Base-by-base conservation (phyloP, 176 grass and related monocot genomes). In the Zoysia pacifica region DNA sequence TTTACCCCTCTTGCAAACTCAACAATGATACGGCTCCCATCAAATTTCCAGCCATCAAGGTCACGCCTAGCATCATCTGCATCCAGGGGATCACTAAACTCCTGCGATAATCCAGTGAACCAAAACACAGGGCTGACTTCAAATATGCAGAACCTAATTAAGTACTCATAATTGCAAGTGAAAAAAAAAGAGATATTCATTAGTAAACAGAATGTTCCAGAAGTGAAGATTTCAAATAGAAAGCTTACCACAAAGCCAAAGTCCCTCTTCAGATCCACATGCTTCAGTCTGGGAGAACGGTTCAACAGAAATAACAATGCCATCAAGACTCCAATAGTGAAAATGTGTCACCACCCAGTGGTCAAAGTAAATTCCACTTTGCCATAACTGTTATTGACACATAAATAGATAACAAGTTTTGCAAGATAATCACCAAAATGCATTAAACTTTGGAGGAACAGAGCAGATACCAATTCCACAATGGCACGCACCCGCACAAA, bases 1-100 rank as follows among this genome's bases (percentile, higher is more conserved):
- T 69, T 85, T 89, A 97, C 95, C 90, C 95, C 92, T 83, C 65
- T 92, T 43, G 92, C 90, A 87, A 93, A 94, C 55, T 97, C 91
- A 62, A 97, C 95, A 78, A 90, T 74, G 35, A 97, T 84, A 35
- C 79, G 78, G 69, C 85, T 84, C 74, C 92, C 95, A 89, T 93
- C 88, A 77, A 93, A 36, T 7, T 89, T 88, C 41, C 75, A 85
- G 55, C 95, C 90, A 87, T 97, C 83, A 80, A 97, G 81, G 19
- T 81, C 89, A 78, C 87, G 75, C 59, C 90, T 94, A 79, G 95
- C 92, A 79, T 97, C 92, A 89, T 97, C 90, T 62, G 95, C 95
- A 89, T 92, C 95, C 39, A 72, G 75, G n/a, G 85, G 90, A 86
- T 97, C 88, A 52, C 67, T 89, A 58, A 93, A 97, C 69, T 97